Evolutionary conservation across 2,329 filamentous ascomycete genomes (phyloP).

Genomic region (Aureobasidium sp.): DNA sequence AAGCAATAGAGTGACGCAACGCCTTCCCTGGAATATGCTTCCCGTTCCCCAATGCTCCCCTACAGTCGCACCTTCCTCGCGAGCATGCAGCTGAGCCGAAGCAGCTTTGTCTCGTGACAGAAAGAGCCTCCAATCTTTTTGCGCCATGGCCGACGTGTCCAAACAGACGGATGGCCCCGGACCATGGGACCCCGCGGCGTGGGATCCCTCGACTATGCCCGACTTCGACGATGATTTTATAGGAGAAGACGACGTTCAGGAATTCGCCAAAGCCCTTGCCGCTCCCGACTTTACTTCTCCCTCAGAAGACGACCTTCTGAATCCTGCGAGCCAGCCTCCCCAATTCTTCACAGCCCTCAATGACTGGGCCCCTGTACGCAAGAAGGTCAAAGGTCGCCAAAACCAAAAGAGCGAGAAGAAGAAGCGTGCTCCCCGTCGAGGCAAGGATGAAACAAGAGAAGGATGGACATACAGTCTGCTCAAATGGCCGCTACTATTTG

Average conservation of each 20-base stretch:
- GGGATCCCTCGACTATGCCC: slow-evolving; percentile 63
- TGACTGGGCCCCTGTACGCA: slow-evolving; percentile 86
- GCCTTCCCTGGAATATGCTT: neutral
- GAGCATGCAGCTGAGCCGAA: neutral
- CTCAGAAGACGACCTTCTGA: slow-evolving; percentile 46
- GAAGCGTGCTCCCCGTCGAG: slow-evolving; percentile 35
- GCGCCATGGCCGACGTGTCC: slow-evolving; percentile 34
- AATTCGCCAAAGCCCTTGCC: slow-evolving; percentile 74
- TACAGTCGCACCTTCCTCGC: neutral
- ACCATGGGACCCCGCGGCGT: slow-evolving; percentile 54
- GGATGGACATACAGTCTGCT: slow-evolving; percentile 81
- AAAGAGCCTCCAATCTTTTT: neutral
- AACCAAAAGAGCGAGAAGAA: slow-evolving; percentile 26
- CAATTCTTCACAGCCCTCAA: slow-evolving; percentile 79
- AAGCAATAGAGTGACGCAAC: slow-evolving; percentile 1
- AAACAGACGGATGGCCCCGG: slow-evolving; percentile 44
- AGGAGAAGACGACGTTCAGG: slow-evolving; percentile 58
- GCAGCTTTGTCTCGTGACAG: neutral
- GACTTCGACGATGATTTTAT: slow-evolving; percentile 75
- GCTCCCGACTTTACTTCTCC: slow-evolving; percentile 64
- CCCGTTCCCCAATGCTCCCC: neutral
- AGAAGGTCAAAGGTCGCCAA: slow-evolving; percentile 49
- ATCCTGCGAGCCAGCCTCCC: slow-evolving; percentile 33
- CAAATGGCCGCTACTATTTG: slow-evolving; percentile 83
- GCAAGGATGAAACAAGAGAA: slow-evolving; percentile 85